Evolutionary conservation across 2,329 filamentous ascomycete species (phyloP).

Genomic region (Tolypocladium paradoxum): DNA sequence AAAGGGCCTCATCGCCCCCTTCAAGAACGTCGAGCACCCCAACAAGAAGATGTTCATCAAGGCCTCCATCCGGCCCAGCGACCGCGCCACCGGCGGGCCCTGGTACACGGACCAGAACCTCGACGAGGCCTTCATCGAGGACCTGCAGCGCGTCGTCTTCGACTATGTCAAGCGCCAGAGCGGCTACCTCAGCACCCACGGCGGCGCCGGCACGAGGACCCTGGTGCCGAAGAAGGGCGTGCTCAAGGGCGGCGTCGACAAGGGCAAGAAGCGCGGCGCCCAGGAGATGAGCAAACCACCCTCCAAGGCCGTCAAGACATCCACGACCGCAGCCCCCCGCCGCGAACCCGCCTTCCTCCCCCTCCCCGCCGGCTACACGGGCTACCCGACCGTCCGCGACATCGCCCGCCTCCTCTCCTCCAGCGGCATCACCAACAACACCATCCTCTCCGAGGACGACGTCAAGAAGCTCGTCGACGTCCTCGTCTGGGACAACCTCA

Average conservation of each 20-base stretch:
- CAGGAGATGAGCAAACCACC: constrained; percentile 23
- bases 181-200: constrained; percentile 46
- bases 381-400: constrained; percentile 70
- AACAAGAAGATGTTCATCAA: constrained; percentile 96
- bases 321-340: constrained; percentile 9
- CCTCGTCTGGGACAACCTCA: constrained; percentile 74
- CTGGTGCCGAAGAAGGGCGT: constrained; percentile 45
- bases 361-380: constrained; percentile 55
- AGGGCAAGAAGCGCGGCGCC: constrained; percentile 41
- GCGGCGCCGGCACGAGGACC: constrained; percentile 21
- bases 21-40: constrained; percentile 85
- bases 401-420: constrained; percentile 66
- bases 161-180: constrained; percentile 62
- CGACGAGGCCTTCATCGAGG: constrained; percentile 78
- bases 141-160: constrained; percentile 62
- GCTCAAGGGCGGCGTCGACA: constrained; percentile 35
- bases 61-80: constrained; percentile 69
- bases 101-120: constrained; percentile 92
- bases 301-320: constrained; percentile 16
- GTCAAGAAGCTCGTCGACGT: constrained; percentile 81
- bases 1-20: constrained; percentile 73
- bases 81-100: constrained; percentile 83
- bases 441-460: constrained; percentile 59
- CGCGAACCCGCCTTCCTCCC: constrained; percentile 35
- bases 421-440: constrained; percentile 61